Evolutionary conservation across 192 early-diverging fungal genomes (phyloP), one percentile per base, ranked within the genome.

Genomic region (Lobosporangium transversale): DNA sequence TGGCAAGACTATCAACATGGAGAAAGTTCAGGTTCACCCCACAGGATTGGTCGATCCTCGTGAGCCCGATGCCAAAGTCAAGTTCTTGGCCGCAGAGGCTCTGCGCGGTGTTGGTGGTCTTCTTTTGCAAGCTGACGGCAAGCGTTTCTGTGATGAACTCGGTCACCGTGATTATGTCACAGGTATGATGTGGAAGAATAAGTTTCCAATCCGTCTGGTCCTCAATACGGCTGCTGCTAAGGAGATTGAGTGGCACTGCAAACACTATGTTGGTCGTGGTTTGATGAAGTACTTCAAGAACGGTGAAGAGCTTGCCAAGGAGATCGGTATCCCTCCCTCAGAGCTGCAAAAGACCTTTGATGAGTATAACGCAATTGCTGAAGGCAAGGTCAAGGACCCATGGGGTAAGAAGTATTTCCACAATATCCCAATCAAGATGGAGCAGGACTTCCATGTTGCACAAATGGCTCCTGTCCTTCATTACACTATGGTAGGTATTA

Each of bases 1-100:
- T 35, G 94, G 89, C 26, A 92, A 91, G 83, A 88, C 91, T 53
- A 90, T 96, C 56, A 94, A 96, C 84, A 90, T 98, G 89, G 94
- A 98, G 61, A 96, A 94, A 81, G 93, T 98, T 52, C 96, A 98
- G 82, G 94, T 98, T 33, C 94, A 98, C 70, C 96, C 96, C n/a
- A 98, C 96, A 30, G 96, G 96, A 66, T 85, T 97, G 57, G 94
- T 98, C 35, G 92, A 94, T 66, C 90, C 91, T 44, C 86, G 86
- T n/a, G 93, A 96, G 36, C 94, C 94, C 17, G 86, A 92, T 66
- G 92, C 92, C 55, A 92, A 94, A 67, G 92, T 94, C 76, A 96
- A 95, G 89, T 94, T 98, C 80, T 83, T 98, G 70, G 96, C 96
- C 40, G 95, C 96, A 21, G 96, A 98, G 81, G 95, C 96, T 11